These are phyloP conservation scores for Mycena olivaceomarginata DNA, from an alignment of 768 basidiomycete species.

Conservation along the genomic window DNA sequence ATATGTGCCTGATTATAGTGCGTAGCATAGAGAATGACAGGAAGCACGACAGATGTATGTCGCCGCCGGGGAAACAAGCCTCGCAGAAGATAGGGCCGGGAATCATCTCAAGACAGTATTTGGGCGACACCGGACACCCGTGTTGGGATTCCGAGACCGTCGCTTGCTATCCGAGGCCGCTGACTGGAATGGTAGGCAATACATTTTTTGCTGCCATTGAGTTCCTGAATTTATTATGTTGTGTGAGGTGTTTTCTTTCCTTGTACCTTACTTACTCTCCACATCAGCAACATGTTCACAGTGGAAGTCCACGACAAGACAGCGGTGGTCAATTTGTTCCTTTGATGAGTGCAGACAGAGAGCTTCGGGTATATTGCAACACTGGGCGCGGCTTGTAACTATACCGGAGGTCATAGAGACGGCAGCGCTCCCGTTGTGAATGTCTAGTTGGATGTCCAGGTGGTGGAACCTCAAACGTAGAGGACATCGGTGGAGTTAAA, in stretches of 20 bases:
- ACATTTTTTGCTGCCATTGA: constrained; percentile 11
- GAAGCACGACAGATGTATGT: constrained; percentile 18
- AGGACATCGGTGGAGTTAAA: no score
- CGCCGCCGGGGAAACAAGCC: constrained; percentile 13
- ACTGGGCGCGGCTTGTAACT: no score
- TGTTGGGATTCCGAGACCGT: not conserved
- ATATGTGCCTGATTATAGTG: constrained; percentile 18
- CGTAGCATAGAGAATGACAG: constrained; percentile 16
- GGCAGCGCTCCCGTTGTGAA: no score
- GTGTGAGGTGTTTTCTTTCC: not conserved
- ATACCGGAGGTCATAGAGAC: no score
- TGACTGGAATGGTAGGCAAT: constrained; percentile 6
- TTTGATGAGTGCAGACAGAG: no score
- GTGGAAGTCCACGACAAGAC: no score
- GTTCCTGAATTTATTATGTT: constrained; percentile 5
- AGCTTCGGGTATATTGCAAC: no score
- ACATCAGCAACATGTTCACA: not conserved
- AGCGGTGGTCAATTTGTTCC: no score
- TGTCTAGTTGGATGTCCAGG: no score
- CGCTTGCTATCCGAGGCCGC: not conserved
- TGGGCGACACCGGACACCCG: constrained; percentile 1
- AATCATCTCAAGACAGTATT: not conserved
- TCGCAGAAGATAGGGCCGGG: constrained; percentile 17
- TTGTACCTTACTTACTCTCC: constrained; percentile 1
- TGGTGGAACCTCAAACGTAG: no score